phyloP scores from a whole-genome alignment of 208 protist genomes.

The Leishmania lainsoni region DNA sequence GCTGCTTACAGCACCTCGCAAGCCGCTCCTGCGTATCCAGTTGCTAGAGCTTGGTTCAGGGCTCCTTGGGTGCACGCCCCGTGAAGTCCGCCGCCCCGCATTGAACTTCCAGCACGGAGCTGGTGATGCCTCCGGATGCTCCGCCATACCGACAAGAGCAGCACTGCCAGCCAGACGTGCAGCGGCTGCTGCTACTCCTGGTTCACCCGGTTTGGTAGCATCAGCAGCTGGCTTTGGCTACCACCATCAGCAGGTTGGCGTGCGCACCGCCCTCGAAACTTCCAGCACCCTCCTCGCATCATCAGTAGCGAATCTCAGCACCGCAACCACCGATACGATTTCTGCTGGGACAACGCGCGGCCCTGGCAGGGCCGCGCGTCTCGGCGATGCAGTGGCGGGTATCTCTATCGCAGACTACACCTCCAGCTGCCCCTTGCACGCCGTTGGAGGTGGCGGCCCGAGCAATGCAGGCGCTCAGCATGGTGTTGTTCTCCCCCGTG shows the following conservation, averaged over 20 bases:
- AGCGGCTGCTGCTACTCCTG: neutral
- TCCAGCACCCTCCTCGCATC: conserved; percentile 8
- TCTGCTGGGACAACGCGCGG: conserved; percentile 17
- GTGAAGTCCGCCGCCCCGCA: conserved; percentile 13
- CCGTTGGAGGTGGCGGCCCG: neutral
- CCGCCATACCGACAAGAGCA: neutral
- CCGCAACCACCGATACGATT: conserved; percentile 11
- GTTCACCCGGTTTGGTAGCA: neutral
- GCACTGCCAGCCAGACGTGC: neutral
- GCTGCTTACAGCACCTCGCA: neutral
- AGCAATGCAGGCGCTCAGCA: conserved; percentile 25
- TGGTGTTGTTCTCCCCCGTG: conserved; percentile 65
- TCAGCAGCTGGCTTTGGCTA: neutral
- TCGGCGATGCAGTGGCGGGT: neutral
- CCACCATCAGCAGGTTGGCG: neutral
- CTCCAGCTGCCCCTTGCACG: neutral
- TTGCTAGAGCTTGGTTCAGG: conserved; percentile 29
- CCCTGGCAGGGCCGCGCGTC: neutral
- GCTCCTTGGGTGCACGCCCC: conserved; percentile 15
- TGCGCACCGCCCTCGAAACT: conserved; percentile 9
- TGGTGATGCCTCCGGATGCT: neutral
- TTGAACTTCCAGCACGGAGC: neutral
- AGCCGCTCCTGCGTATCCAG: conserved; percentile 26
- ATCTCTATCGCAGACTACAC: neutral
- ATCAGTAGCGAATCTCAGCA: conserved; percentile 19